phyloP scores from a whole-genome alignment of 1,284 basidiomycete species.

The Trichosporon sp. region DNA sequence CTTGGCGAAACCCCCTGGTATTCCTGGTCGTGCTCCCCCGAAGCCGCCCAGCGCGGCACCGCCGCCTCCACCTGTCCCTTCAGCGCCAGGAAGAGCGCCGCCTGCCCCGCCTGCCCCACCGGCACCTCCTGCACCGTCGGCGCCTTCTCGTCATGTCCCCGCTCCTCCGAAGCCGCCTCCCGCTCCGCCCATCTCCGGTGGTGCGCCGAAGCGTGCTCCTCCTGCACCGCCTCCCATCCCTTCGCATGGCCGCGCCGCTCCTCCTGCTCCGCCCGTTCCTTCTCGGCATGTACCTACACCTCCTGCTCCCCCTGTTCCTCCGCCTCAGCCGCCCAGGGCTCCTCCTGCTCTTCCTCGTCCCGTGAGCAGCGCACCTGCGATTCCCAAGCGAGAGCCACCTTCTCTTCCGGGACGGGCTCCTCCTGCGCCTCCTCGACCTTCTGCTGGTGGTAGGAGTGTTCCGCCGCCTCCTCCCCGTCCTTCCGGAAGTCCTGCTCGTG shows the following conservation, averaged over 20 bases:
- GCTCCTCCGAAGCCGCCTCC: slow-evolving; percentile 68
- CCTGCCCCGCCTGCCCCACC: slow-evolving; percentile 34
- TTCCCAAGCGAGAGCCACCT: slow-evolving; percentile 66
- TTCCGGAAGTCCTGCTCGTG: not conserved
- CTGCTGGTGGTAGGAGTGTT: slow-evolving; percentile 42
- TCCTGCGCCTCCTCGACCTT: slow-evolving; percentile 37
- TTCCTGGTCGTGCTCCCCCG: slow-evolving; percentile 29
- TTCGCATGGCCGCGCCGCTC: slow-evolving; percentile 22
- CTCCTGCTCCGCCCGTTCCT: slow-evolving; percentile 8
- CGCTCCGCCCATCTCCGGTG: slow-evolving; percentile 40
- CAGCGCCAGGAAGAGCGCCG: slow-evolving; percentile 25
- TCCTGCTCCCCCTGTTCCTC: no score
- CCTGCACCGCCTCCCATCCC: slow-evolving; percentile 32
- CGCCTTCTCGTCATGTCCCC: slow-evolving; percentile 17
- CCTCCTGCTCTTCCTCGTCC: no score
- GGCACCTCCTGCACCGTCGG: slow-evolving; percentile 30
- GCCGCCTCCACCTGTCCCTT: slow-evolving; percentile 31
- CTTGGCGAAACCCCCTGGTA: not conserved
- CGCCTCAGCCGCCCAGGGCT: no score
- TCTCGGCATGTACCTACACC: not conserved
- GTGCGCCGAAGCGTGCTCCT: slow-evolving; percentile 30
- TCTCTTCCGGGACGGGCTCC: slow-evolving; percentile 65
- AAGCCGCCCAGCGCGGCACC: slow-evolving; percentile 29
- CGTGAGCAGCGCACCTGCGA: slow-evolving; percentile 19
- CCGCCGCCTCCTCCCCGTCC: slow-evolving; percentile 21